Evolutionary conservation across 495 filamentous ascomycete species (phyloP).

Genomic region (Cryomyces minteri): DNA sequence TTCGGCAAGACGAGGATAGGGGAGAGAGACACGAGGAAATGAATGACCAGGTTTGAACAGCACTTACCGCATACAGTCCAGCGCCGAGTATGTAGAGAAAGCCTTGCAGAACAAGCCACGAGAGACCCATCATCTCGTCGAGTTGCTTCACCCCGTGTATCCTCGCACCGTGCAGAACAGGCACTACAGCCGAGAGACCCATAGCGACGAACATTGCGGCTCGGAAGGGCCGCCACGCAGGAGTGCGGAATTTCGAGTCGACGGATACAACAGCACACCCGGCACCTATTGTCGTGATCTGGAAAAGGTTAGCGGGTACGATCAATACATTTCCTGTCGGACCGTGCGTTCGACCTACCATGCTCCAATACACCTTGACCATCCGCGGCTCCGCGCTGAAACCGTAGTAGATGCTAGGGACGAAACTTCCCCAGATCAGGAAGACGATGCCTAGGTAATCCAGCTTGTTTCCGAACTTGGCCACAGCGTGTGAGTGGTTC

Average conservation of each 20-base stretch:
- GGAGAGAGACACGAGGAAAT: neutral
- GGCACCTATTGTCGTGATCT: constrained; percentile 62
- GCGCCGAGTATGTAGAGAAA: constrained; percentile 75
- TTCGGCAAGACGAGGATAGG: neutral
- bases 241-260: constrained; percentile 63
- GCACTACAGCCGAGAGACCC: constrained; percentile 68
- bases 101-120: constrained; percentile 67
- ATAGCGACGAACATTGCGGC: constrained; percentile 84
- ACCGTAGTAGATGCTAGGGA: constrained; percentile 76
- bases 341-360: constrained; percentile 27
- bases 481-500: constrained; percentile 43
- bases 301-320: neutral
- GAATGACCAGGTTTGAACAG: neutral
- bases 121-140: constrained; percentile 57
- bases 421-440: constrained; percentile 73
- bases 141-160: constrained; percentile 40
- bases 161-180: constrained; percentile 52
- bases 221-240: constrained; percentile 66
- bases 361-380: constrained; percentile 51
- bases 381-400: constrained; percentile 48
- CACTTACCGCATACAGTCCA: constrained; percentile 53
- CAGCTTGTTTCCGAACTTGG: constrained; percentile 46
- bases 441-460: constrained; percentile 87
- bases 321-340: neutral
- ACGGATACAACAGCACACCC: constrained; percentile 60